Evolutionary conservation across 75 land plant species (phyloP).

Genomic region (Picea glauca): DNA sequence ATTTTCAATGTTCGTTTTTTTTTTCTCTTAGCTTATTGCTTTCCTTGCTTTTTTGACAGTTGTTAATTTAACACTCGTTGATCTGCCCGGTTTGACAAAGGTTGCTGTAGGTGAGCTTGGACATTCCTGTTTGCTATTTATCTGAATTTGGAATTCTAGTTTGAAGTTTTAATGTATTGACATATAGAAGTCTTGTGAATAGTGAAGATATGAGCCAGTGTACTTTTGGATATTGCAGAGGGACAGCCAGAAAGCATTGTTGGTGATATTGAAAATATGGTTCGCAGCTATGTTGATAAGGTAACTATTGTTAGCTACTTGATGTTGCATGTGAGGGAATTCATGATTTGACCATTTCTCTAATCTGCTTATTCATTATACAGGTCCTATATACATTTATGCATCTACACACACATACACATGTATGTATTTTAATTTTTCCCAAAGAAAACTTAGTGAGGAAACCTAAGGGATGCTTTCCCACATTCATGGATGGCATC

Average conservation of each 20-base stretch:
- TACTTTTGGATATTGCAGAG: slow-evolving; percentile 33
- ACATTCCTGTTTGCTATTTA: background rate
- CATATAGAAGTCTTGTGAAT: background rate
- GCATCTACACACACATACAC: too few relatives aligned
- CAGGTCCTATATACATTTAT: too few relatives aligned
- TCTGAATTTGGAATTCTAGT: background rate
- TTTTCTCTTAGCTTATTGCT: too few relatives aligned
- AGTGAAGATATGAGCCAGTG: background rate
- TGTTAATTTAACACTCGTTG: slow-evolving; percentile 91
- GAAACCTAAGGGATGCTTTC: too few relatives aligned
- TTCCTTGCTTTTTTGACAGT: slow-evolving; percentile 36
- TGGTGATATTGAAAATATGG: slow-evolving; percentile 78
- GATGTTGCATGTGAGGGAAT: background rate
- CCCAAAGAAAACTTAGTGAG: too few relatives aligned
- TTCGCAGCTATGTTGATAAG: slow-evolving; percentile 80
- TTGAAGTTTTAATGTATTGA: background rate
- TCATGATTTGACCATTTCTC: background rate
- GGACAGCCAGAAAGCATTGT: slow-evolving; percentile 85
- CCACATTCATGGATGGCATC: too few relatives aligned
- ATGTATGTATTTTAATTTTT: too few relatives aligned
- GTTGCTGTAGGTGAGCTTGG: slow-evolving; percentile 81
- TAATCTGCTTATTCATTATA: background rate
- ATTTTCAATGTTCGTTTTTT: too few relatives aligned
- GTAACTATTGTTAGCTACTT: slow-evolving; percentile 19
- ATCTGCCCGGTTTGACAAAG: slow-evolving; percentile 92